Evolutionary conservation across 352 stramenopile species (phyloP).

Genomic region (Globisporangium spinosum): DNA sequence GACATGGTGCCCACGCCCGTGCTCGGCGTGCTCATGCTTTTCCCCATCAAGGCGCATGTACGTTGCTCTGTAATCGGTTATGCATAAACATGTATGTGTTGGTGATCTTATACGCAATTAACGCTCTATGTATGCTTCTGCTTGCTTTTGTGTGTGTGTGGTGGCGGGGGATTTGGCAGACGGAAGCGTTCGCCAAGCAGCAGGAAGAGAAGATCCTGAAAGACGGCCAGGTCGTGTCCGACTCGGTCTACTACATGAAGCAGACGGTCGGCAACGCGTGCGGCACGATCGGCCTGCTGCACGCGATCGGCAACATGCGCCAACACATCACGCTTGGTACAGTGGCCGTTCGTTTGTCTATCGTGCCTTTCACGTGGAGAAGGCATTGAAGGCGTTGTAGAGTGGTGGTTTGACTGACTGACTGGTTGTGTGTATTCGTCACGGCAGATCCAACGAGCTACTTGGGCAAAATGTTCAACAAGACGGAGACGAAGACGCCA

Average conservation of each 20-base stretch:
- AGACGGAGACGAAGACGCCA: conserved; percentile 74
- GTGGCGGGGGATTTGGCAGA: conserved; percentile 28
- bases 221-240: conserved; percentile 69
- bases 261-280: conserved; percentile 97
- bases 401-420: background rate
- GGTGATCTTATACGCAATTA: too few relatives aligned
- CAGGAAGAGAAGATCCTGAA: conserved; percentile 64
- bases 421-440: background rate
- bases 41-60: conserved; percentile 91
- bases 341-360: conserved; percentile 10
- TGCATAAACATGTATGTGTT: background rate
- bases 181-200: conserved; percentile 72
- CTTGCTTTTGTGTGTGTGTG: background rate
- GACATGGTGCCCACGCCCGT: conserved; percentile 94
- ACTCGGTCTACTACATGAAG: conserved; percentile 89
- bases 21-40: conserved; percentile 93
- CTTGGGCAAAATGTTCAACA: conserved; percentile 80
- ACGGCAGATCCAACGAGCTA: conserved; percentile 53
- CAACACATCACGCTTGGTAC: conserved; percentile 62
- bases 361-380: background rate
- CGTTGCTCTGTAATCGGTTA: background rate
- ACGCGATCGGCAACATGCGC: conserved; percentile 91
- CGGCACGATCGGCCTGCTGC: conserved; percentile 94
- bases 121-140: background rate
- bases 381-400: background rate